Percentiles rank a stretch among this genome's conserved stretches.
phyloP scores from a whole-genome alignment of 169 alveolate species.

The Cryptosporidium tyzzeri region DNA sequence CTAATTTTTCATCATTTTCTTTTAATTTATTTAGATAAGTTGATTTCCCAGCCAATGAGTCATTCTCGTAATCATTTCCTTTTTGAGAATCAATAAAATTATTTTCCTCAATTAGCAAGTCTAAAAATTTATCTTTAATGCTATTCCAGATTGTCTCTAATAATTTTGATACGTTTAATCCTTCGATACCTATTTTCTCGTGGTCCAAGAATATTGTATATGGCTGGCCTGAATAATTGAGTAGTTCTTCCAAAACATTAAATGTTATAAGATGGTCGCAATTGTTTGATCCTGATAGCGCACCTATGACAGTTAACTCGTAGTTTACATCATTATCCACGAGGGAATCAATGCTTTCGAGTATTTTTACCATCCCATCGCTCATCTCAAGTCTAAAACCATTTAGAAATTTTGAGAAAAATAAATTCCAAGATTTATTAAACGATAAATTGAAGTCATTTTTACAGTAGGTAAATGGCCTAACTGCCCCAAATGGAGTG shows the following conservation, averaged over 20 bases:
- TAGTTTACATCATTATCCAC: neutral
- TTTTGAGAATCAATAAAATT: neutral
- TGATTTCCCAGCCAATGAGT: neutral
- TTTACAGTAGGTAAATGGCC: neutral
- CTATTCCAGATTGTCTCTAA: slow-evolving; percentile 26
- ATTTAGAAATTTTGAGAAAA: slow-evolving; percentile 14
- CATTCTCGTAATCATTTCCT: neutral
- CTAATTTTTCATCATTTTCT: neutral
- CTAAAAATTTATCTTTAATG: slow-evolving; percentile 1
- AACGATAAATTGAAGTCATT: neutral
- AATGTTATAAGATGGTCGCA: slow-evolving; percentile 32
- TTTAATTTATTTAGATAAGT: neutral
- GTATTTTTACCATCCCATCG: slow-evolving; percentile 38
- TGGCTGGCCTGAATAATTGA: slow-evolving; percentile 3
- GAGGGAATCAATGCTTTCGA: slow-evolving; percentile 7
- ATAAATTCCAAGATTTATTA: slow-evolving; percentile 38
- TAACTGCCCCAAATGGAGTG: slow-evolving; percentile 57
- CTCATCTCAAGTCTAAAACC: slow-evolving; percentile 23
- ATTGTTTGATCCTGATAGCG: slow-evolving; percentile 48
- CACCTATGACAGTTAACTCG: slow-evolving; percentile 33
- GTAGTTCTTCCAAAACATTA: slow-evolving; percentile 28
- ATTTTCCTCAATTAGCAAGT: neutral
- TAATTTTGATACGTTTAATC: slow-evolving; percentile 24
- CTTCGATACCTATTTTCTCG: slow-evolving; percentile 44
- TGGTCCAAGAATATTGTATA: slow-evolving; percentile 35